Base-by-base conservation (phyloP, 495 filamentous ascomycete genomes). In the Aspergillus diversus region DNA sequence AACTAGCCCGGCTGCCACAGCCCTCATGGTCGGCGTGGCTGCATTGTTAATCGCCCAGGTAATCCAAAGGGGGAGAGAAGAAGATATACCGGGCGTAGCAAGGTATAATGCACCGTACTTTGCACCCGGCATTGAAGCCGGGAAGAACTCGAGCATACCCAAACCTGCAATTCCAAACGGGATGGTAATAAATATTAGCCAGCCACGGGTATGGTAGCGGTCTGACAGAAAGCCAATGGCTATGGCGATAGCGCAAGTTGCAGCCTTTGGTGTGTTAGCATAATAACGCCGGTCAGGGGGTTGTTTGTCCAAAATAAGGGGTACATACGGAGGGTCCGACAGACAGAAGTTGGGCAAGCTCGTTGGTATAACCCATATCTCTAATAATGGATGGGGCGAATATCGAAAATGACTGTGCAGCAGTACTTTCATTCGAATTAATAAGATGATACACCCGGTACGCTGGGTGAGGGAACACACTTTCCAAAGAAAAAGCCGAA, bases 401-500 rank as follows among this genome's bases (percentile, higher is more conserved):
- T 32, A 62, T 52, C 7, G 60, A 61, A 52, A 62, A 62, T 51
- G 60, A 62, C n/a, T 62, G 60, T 15, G 32, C 60, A 43, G 52
- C 56, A 33, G 60, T 62, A 16, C 60, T 62, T 16, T 33, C 0
- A 15, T 13, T 43, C 7, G n/a, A n/a, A 16, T 34, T 33, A 53
- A 31, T 4, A 7, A 53, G 27, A 52, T 37, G 27, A 7, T 1
- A 9, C 5, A 32, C 15, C 0, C 4, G 37, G 2, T 42, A 57
- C 5, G 16, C 21, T 31, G 3, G 17, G 39, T 3, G 13, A 5
- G 21, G 17, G 17, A 13, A 55, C 59, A 11, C 6, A 62, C 60
- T 62, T 62, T 32, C 52, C 60, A n/a, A 62, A 62, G n/a, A 62
- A 50, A 33, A 62, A 62, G 31, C 60, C 60, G 5, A 62, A 35